Base-by-base conservation (phyloP, 2,329 filamentous ascomycete species). In the Chaetomiaceae sp. region DNA sequence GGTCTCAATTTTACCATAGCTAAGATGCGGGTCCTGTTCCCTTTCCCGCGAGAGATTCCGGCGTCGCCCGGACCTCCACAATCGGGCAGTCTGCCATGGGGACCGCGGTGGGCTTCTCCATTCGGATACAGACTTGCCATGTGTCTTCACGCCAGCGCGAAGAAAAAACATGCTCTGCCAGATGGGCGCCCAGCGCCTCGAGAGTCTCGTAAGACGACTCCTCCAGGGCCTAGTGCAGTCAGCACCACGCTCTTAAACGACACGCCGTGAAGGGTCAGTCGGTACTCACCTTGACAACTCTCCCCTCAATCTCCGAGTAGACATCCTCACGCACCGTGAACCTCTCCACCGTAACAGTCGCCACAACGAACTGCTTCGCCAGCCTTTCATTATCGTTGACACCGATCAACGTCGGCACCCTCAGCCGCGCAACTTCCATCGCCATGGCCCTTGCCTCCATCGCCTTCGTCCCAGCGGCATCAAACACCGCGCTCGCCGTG, bases 71-170 rank as follows among this genome's bases (percentile, higher is more conserved):
- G 43, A 85, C 74, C 66, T 89, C 85, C 5, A 90, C 82, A 4
- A 78, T 75, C 0, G 87, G 85, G 10, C 82, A 84, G 58, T 89
- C 86, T 2, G 87, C 87, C 61, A 86, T 80, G 0, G 82, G 79
- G 18, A 90, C 84, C 0, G 87, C 87, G 11, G 85, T 82, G 2
- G 87, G 87, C 71, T 90, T 90, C 68, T 84, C 82, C 47, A 90
- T 71, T 21, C 73, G 72, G 33, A 90, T 75, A 55, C 75, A 78
- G 46, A 90, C 71, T 53, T 74, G 74, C 69, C 78, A 77, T 13
- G 72, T 71, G 2, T 75, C 58, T 40, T 60, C 62, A n/a, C 64
- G 61, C 50, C 55, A 55, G 36, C 63, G 63, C 57, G 75, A 71
- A 21, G 64, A 63, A n/a, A 77, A 68, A 36, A 84, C 72, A 7